Evolutionary conservation across 2,329 filamentous ascomycete genomes (phyloP), one percentile per base, ranked within the genome.

Genomic region (Colletotrichum destructivum): DNA sequence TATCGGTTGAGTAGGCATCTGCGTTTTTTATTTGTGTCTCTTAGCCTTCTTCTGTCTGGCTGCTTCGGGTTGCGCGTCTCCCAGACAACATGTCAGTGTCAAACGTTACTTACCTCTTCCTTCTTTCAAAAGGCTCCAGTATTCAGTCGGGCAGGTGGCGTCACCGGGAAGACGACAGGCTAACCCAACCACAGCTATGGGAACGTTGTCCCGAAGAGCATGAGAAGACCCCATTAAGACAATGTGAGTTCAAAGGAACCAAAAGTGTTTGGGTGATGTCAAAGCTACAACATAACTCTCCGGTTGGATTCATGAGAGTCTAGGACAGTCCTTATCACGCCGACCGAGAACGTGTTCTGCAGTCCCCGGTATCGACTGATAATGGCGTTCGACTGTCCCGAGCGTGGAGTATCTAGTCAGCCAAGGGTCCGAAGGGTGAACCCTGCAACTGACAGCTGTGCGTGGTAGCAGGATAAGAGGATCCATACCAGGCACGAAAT

Each of bases 101-200:
- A 42, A 42, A 15, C 4, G 40, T 16, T 49, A n/a, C 62, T 57
- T 15, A 51, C 62, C 62, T 57, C 52, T 59, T 11, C 81, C 80
- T 0, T 75, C 47, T 18, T 74, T 66, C 1, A 85, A 74, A 60
- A 83, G 79, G 2, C 82, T 75, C 83, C 84, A 85, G 2, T 84
- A 76, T 52, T 78, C 77, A 2, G 75, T 69, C 1, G 82, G 81
- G 2, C 77, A 78, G 42, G 74, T 76, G 46, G 78, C 78, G 46
- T 75, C 75, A 0, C 84, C 84, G 0, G 84, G 83, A 2, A 86
- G 81, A 1, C 84, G 80, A 74, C 83, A 86, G 3, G 79, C 82
- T 8, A 82, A 77, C 35, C 84, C 84, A 12, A 87, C 76, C 16
- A 87, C 78, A 31, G 84, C 85, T 31, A 86, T 80, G 23, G 75